Base-by-base conservation (phyloP, 192 early-diverging fungal genomes). In the Backusella tarrabulga region DNA sequence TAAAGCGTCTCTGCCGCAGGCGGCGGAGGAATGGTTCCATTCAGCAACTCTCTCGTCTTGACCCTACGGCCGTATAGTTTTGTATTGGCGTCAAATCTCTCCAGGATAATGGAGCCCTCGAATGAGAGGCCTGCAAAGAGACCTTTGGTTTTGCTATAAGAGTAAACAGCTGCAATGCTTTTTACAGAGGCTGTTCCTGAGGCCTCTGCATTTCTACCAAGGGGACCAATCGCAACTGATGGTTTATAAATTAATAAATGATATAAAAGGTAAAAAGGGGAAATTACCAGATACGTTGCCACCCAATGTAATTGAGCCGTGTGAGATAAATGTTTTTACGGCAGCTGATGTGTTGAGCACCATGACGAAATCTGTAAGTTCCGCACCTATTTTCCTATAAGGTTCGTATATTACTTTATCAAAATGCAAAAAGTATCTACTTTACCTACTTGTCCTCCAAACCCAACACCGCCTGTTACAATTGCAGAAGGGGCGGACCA, bases 11-110 rank as follows among this genome's bases (percentile, higher is more conserved):
- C 92, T 2, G 95, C 96, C 66, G 89, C 83, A 6, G 92, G 89
- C 6, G 96, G 95, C 34, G 93, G 92, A 15, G 88, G 76, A 38
- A 96, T 78, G 6, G 82, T 38, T 17, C 97, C 97, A 3, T 84
- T 88, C 14, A 98, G 88, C 32, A 98, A 85, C 69, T 97, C 94
- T 69, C 91, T 90, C 1, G 95, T 93, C 23, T 87, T 79, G 5
- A 97, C 90, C 50, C 88, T 86, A 66, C 88, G 84, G 42, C 94
- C 91, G 78, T 99, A 97, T 97, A 97, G 96, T 3, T 99, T 97
- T 76, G 92, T 92, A 26, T 94, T 99, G 77, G 98, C 96, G 1
- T 98, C 94, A 83, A 98, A 97, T 76, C 90, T 98, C 76, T 81
- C 83, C 5, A 87, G 90, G 38, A 90, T 91, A 80, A 99, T 97